Percentiles rank a stretch among this genome's conserved stretches.
phyloP scores from a whole-genome alignment of 306 rosid species.

The Malus orientalis region DNA sequence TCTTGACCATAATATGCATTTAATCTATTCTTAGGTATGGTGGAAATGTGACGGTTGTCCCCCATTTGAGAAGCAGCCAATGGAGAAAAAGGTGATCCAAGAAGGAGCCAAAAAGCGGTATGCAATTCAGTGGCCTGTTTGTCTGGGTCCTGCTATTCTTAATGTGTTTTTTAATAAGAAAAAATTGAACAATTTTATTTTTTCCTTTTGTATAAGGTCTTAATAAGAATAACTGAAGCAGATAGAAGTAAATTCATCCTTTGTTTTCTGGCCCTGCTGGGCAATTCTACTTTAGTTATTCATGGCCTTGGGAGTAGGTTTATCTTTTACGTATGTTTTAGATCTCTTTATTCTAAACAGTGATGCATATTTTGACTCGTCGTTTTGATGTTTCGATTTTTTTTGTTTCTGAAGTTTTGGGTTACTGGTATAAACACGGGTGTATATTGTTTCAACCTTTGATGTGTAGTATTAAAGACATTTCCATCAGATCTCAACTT shows the following conservation, averaged over 20 bases:
- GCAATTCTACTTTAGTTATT: background rate
- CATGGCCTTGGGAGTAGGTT: background rate
- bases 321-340: background rate
- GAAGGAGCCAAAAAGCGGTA: slow-evolving; percentile 87
- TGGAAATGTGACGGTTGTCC: slow-evolving; percentile 99
- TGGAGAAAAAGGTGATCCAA: slow-evolving; percentile 55
- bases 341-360: background rate
- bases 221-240: background rate
- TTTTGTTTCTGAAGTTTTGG: background rate
- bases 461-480: background rate
- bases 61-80: slow-evolving; percentile 77
- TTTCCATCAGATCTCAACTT: too few species aligned
- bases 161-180: background rate
- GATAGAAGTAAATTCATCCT: background rate
- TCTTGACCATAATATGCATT: background rate
- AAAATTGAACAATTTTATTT: too few species aligned
- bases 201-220: background rate
- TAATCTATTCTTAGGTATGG: slow-evolving; percentile 59
- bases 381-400: background rate
- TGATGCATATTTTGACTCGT: background rate
- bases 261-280: background rate
- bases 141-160: background rate
- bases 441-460: background rate
- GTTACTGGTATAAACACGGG: background rate
- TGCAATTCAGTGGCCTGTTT: slow-evolving; percentile 11